phyloP scores from a whole-genome alignment of 2,329 filamentous ascomycete genomes.

The Colletotrichum noveboracense region DNA sequence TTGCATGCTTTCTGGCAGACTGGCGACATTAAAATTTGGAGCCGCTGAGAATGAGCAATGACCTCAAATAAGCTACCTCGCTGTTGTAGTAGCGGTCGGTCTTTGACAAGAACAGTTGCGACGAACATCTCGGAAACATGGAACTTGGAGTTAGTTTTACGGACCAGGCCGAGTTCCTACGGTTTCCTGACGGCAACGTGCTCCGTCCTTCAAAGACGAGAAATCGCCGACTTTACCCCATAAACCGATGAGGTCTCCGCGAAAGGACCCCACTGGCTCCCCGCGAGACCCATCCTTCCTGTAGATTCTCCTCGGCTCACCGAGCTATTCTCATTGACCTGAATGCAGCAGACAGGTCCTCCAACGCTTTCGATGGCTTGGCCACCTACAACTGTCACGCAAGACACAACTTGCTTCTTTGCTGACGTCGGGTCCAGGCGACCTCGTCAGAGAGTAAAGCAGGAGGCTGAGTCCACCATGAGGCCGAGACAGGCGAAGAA shows the following conservation, averaged over 20 bases:
- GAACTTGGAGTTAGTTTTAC: background rate
- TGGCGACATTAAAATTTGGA: background rate
- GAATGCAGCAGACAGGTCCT: background rate
- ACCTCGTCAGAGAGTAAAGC: background rate
- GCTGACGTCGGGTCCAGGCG: background rate
- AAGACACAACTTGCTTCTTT: background rate
- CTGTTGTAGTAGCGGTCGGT: background rate
- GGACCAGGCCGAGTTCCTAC: background rate
- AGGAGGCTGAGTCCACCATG: background rate
- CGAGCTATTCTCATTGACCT: background rate
- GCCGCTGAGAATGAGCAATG: background rate
- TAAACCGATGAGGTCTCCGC: background rate
- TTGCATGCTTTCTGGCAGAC: background rate
- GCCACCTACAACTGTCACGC: background rate
- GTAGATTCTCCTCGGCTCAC: background rate
- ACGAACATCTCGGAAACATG: background rate
- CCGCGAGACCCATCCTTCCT: slow-evolving; percentile 10
- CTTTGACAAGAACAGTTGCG: background rate
- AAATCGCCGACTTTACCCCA: slow-evolving; percentile 4
- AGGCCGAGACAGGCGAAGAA: background rate
- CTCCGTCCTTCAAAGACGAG: background rate
- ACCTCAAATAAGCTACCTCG: too few species aligned
- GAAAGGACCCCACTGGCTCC: background rate
- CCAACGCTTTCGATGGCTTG: background rate
- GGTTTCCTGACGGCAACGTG: background rate